Percentiles rank a stretch among this genome's conserved stretches.
These are phyloP conservation scores for Coriaria nepalensis DNA, from an alignment of 306 rosid species.

Conservation along the genomic window DNA sequence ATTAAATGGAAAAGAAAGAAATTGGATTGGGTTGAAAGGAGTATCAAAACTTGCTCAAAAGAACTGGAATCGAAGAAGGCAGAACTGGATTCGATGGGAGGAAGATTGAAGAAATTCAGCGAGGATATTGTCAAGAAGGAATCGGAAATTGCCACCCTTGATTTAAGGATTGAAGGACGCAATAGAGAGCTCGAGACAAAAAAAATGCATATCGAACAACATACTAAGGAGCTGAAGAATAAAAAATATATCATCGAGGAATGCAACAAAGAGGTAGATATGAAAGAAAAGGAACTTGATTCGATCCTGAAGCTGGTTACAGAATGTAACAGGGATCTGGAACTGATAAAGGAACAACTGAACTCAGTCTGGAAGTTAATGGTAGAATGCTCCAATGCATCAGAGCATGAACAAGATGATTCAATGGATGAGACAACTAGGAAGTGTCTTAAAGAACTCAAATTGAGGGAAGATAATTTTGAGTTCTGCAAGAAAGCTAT, in stretches of 20 bases:
- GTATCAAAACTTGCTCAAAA: slow-evolving; percentile 10
- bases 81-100: slow-evolving; percentile 12
- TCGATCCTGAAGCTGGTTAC: slow-evolving; percentile 7
- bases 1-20: no score
- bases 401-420: slow-evolving; percentile 10
- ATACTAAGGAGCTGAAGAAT: no score
- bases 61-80: slow-evolving; percentile 27
- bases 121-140: slow-evolving; percentile 19
- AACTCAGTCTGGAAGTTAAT: slow-evolving; percentile 11
- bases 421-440: slow-evolving; percentile 3
- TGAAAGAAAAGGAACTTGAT: slow-evolving; percentile 11
- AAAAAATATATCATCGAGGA: no score
- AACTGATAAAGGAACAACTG: slow-evolving; percentile 14
- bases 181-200: slow-evolving; percentile 10
- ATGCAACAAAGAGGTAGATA: slow-evolving; percentile 15
- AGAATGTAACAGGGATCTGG: slow-evolving; percentile 17
- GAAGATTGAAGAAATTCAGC: slow-evolving; percentile 1
- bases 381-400: slow-evolving; percentile 10
- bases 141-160: no score
- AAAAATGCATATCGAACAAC: no score
- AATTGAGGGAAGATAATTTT: no score
- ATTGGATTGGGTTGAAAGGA: slow-evolving; percentile 6
- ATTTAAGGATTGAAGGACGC: no score
- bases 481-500: no score
- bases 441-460: no score